Conservation (phyloP, 306 rosid species). For the Medicago truncatula region DNA sequence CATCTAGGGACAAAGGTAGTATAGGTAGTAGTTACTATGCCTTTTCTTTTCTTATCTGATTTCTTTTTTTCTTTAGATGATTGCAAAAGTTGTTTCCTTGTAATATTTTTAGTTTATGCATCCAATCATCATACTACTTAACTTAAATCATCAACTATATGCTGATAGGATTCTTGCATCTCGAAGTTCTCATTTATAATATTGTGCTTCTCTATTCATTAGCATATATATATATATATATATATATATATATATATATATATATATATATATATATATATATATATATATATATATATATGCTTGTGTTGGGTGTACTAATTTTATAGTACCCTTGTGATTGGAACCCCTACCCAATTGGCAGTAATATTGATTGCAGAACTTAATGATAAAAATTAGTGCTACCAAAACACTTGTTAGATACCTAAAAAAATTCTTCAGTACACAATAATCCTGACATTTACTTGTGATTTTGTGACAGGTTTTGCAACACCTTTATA, state of each 20-base stretch:
- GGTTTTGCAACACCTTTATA: conserved; percentile 93
- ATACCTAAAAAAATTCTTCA: background rate
- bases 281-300: no score
- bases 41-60: no score
- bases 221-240: background rate
- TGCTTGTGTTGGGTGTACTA: conserved; percentile 22
- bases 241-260: no score
- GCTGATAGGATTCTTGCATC: conserved; percentile 19
- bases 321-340: background rate
- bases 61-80: no score
- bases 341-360: background rate
- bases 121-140: background rate
- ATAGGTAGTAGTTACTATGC: no score
- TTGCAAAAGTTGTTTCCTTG: no score
- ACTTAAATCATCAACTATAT: background rate
- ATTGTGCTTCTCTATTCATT: conserved; percentile 11
- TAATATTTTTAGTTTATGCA: no score
- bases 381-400: conserved; percentile 21
- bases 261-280: no score
- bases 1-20: no score
- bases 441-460: conserved; percentile 34
- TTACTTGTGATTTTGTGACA: conserved; percentile 47
- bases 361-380: background rate
- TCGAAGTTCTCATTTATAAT: background rate
- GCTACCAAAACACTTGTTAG: conserved; percentile 7